Evolutionary conservation across 23 red algal species (phyloP), one percentile per base, ranked within the genome.

Genomic region (Chondrus crispus): DNA sequence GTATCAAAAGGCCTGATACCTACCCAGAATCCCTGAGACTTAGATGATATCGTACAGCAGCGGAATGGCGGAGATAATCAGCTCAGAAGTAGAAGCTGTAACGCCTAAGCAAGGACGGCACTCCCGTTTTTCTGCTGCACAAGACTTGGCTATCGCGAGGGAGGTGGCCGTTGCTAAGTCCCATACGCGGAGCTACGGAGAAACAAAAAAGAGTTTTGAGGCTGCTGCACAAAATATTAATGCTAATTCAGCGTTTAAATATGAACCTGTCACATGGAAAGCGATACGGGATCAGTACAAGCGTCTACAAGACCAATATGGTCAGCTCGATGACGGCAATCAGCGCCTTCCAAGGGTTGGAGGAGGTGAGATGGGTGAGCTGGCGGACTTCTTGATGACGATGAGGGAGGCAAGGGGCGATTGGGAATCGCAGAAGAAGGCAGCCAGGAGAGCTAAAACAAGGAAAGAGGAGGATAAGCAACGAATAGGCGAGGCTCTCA

Each of bases 301-400:
- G 26, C 0, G 66, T 29, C 26, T 72, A 0, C 66, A 29, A 29
- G 66, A 72, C 18, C 16, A 20, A 14, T 80, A 49, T 28, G 16
- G 45, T 39, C 16, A 45, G 1, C 74, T 49, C 41, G 74, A 80
- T 50, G 35, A 49, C 20, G 39, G 45, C 29, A 80, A 1, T 29
- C 41, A 80, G 36, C 74, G 74, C 11, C 32, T 80, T 19, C 29
- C 33, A n/a, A 28, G 66, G 1, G 39, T 49, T 18, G 74, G 41
- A 11, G 41, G 74, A 45, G 74, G 45, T 12, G 74, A 80, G 74
- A 80, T 80, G 74, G 74, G 45, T 16, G 1, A 80, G 45, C 74
- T 80, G 19, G 74, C 74, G 41, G 74, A 80, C 45, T 28, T 49
- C 19, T 0, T 80, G 19, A 80, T 51, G 74, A 80, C 36, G 1